phyloP scores from a whole-genome alignment of 75 land plant genomes.

The Pinus albicaulis region DNA sequence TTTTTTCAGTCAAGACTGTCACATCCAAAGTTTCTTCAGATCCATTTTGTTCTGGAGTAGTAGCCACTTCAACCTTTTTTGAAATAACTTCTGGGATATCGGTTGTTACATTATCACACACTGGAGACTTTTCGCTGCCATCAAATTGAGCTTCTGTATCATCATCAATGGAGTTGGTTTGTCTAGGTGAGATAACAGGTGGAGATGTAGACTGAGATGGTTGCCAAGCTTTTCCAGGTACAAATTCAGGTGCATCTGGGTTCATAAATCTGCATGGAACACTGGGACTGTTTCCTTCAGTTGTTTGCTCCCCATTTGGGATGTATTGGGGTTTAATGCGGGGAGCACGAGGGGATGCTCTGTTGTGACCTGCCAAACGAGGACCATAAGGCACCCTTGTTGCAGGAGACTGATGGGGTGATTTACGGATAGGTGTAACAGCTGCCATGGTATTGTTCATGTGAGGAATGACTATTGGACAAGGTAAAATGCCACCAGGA shows the following conservation, averaged over 20 bases:
- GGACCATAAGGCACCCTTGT: conserved; percentile 77
- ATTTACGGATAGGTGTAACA: conserved; percentile 21
- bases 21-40: neutral
- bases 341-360: conserved; percentile 26
- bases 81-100: neutral
- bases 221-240: conserved; percentile 49
- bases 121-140: neutral
- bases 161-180: conserved; percentile 2
- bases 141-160: conserved; percentile 4
- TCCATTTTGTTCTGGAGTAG: neutral
- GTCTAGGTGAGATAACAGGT: neutral
- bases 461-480: conserved; percentile 51
- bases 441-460: conserved; percentile 9
- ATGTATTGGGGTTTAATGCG: conserved; percentile 25
- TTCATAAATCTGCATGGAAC: conserved; percentile 47
- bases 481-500: conserved; percentile 55
- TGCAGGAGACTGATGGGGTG: conserved; percentile 54
- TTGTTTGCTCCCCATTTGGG: conserved; percentile 11
- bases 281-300: conserved; percentile 8
- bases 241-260: conserved; percentile 76
- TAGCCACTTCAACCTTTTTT: neutral
- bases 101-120: neutral
- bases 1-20: neutral
- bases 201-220: conserved; percentile 14
- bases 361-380: conserved; percentile 48